Percentiles rank a stretch among this genome's conserved stretches.
Evolutionary conservation across 164 flowering plant genomes (phyloP).

Genomic region (Piper longum): DNA sequence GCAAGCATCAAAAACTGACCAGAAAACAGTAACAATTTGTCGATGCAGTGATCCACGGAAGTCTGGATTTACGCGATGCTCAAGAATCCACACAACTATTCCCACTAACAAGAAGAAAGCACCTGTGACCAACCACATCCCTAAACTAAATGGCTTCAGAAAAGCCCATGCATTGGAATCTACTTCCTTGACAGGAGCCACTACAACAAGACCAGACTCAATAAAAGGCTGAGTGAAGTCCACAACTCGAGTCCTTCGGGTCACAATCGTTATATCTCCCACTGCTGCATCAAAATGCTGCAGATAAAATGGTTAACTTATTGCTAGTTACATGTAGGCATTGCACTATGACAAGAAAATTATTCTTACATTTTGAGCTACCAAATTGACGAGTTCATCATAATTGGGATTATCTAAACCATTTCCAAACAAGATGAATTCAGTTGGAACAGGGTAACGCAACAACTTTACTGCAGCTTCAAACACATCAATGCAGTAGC

Average conservation of each 20-base stretch:
- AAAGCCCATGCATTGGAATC: slow-evolving; percentile 80
- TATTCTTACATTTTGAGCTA: slow-evolving; percentile 51
- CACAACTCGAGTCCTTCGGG: slow-evolving; percentile 72
- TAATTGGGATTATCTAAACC: slow-evolving; percentile 52
- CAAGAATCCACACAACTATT: slow-evolving; percentile 88
- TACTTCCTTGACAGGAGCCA: slow-evolving; percentile 46
- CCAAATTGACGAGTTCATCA: slow-evolving; percentile 35
- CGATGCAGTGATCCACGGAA: slow-evolving; percentile 85
- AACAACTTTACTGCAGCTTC: slow-evolving; percentile 62
- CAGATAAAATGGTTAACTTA: slow-evolving; percentile 1
- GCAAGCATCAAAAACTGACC: slow-evolving; percentile 34
- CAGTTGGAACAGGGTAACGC: slow-evolving; percentile 69
- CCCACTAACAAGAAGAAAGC: slow-evolving; percentile 75
- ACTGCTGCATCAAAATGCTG: slow-evolving; percentile 86
- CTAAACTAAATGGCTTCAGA: slow-evolving; percentile 56
- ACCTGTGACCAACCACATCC: slow-evolving; percentile 79
- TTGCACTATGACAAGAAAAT: not conserved
- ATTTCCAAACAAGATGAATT: slow-evolving; percentile 49
- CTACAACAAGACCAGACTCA: slow-evolving; percentile 81
- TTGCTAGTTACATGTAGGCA: too few relatives aligned
- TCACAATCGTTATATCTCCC: slow-evolving; percentile 72
- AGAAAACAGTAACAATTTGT: slow-evolving; percentile 66
- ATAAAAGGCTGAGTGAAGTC: slow-evolving; percentile 90
- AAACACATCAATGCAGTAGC: slow-evolving; percentile 78
- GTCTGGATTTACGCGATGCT: slow-evolving; percentile 69